Evolutionary conservation across 805 yeast genomes (phyloP).

Genomic region (Helenozyma rhizophorensis): DNA sequence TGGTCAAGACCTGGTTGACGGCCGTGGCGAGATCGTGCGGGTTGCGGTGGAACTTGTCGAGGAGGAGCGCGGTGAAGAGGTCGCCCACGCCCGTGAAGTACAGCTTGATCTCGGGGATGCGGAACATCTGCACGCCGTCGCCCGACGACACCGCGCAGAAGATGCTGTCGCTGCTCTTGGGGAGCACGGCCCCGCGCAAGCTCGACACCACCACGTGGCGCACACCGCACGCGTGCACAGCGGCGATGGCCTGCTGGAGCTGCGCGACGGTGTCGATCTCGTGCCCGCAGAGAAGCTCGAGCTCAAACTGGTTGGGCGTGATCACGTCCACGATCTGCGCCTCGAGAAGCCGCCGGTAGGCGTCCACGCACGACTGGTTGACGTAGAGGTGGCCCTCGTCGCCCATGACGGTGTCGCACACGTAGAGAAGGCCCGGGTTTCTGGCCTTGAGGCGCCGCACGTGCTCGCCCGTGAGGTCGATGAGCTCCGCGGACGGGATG

Average conservation of each 20-base stretch:
- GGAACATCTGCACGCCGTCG: constrained; percentile 25
- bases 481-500: constrained; percentile 12
- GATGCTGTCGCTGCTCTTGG: constrained; percentile 12
- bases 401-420: constrained; percentile 19
- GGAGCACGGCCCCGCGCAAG: constrained; percentile 27
- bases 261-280: constrained; percentile 5
- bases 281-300: constrained; percentile 14
- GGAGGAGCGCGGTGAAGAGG: constrained; percentile 71
- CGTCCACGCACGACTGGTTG: constrained; percentile 12
- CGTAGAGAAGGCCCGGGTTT: constrained; percentile 15
- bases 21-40: constrained; percentile 24
- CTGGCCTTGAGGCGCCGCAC: constrained; percentile 5
- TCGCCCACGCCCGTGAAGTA: constrained; percentile 97
- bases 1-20: constrained; percentile 51
- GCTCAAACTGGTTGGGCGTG: constrained; percentile 18
- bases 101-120: constrained; percentile 61
- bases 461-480: constrained; percentile 9
- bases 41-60: constrained; percentile 52
- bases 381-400: constrained; percentile 18
- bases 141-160: constrained; percentile 25
- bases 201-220: constrained; percentile 15
- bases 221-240: constrained; percentile 9
- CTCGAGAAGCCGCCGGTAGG: constrained; percentile 8
- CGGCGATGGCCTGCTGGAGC: constrained; percentile 10
- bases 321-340: constrained; percentile 11